Evolutionary conservation across 1,284 basidiomycete genomes (phyloP).

Genomic region (Somion occarium): DNA sequence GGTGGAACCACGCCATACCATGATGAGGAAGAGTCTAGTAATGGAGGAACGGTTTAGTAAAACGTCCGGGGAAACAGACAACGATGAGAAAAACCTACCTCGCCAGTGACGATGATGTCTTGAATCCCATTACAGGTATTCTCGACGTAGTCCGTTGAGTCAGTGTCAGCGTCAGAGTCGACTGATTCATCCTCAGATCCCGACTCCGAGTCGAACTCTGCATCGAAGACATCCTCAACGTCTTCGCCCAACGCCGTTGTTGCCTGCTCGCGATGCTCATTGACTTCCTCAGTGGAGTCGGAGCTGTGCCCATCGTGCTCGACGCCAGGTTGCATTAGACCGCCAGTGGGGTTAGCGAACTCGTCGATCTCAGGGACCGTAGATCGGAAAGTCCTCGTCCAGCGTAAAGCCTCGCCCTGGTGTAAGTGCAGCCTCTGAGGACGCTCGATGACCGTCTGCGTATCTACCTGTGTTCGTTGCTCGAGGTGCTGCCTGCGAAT

Average conservation of each 20-base stretch:
- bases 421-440: conserved; percentile 10
- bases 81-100: conserved; percentile 28
- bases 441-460: background rate
- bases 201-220: conserved; percentile 22
- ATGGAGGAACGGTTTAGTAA: conserved; percentile 1
- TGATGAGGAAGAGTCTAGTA: conserved; percentile 49
- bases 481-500: conserved; percentile 7
- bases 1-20: conserved; percentile 55
- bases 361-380: background rate
- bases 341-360: background rate
- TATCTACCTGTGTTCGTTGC: no score
- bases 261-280: conserved; percentile 6
- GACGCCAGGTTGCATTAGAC: background rate
- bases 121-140: conserved; percentile 43
- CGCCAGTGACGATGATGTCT: conserved; percentile 57
- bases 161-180: conserved; percentile 4
- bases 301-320: background rate
- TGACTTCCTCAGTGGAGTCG: background rate
- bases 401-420: conserved; percentile 7
- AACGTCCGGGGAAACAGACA: background rate
- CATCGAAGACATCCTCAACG: conserved; percentile 27
- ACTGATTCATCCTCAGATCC: conserved; percentile 13
- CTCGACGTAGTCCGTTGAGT: conserved; percentile 16
- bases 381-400: background rate
- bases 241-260: conserved; percentile 15